Conservation (phyloP, 805 yeast genomes). For the Starmerella cellae region DNA sequence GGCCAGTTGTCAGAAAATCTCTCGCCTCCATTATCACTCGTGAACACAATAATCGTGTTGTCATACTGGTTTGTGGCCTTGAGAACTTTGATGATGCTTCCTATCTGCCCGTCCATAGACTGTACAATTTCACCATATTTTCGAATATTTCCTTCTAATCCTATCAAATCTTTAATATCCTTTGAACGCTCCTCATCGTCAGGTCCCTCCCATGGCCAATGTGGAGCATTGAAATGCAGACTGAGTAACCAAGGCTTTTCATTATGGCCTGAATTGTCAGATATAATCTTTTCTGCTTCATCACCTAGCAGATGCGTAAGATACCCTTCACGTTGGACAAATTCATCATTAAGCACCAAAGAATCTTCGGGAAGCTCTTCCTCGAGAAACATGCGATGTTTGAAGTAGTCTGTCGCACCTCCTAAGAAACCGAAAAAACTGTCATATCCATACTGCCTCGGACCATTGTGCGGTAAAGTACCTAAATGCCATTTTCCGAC, state of each 20-base stretch:
- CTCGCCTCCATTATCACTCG: conserved; percentile 56
- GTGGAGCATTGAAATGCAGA: conserved; percentile 51
- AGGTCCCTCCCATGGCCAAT: conserved; percentile 57
- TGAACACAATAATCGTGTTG: conserved; percentile 44
- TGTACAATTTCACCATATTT: conserved; percentile 56
- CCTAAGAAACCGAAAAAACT: conserved; percentile 20
- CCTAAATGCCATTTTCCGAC: conserved; percentile 57
- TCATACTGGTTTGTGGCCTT: conserved; percentile 36
- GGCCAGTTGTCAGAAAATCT: conserved; percentile 49
- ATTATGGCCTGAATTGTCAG: no score
- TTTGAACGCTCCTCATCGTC: conserved; percentile 30
- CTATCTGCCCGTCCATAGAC: conserved; percentile 39
- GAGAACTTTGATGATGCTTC: conserved; percentile 35
- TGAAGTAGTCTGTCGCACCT: conserved; percentile 20
- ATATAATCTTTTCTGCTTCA: conserved; percentile 29
- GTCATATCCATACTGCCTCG: conserved; percentile 20
- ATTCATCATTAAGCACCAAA: conserved; percentile 18
- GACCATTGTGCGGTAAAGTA: conserved; percentile 28
- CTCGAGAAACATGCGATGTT: conserved; percentile 13
- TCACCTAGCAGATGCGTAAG: conserved; percentile 21
- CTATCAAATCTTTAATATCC: conserved; percentile 38
- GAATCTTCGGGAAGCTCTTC: conserved; percentile 11
- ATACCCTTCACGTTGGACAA: conserved; percentile 20
- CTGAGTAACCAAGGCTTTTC: conserved; percentile 40
- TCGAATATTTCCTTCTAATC: conserved; percentile 40